Percentiles rank a stretch among this genome's conserved stretches.
These are phyloP conservation scores for Apiotrichum sp. DNA, from an alignment of 1,284 basidiomycete species.

Conservation along the genomic window DNA sequence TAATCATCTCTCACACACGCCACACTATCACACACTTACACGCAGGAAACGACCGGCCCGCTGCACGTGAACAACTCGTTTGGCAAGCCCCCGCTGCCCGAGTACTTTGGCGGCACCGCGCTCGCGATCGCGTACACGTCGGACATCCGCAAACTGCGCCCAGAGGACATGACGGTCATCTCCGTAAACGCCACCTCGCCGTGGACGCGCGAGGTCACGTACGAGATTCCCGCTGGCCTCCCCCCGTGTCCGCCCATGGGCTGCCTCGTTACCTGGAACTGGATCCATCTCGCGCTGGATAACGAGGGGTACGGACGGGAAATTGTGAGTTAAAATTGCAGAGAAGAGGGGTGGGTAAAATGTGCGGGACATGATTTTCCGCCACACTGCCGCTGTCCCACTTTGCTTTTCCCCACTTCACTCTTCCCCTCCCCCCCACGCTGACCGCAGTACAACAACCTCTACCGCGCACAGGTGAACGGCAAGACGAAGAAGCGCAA, in stretches of 20 bases:
- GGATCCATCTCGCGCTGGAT: conserved; percentile 2
- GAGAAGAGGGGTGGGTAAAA: no score
- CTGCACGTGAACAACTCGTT: neutral
- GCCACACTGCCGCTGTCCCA: no score
- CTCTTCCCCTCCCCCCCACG: neutral
- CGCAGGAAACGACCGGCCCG: neutral
- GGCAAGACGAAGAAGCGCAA: conserved; percentile 34
- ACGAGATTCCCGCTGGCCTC: conserved; percentile 46
- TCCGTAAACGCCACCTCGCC: conserved; percentile 57
- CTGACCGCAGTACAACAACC: conserved; percentile 57
- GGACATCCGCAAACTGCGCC: conserved; percentile 46
- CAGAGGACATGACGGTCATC: conserved; percentile 63
- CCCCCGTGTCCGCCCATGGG: conserved; percentile 61
- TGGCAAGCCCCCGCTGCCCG: neutral
- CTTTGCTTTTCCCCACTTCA: neutral
- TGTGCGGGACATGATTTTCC: neutral
- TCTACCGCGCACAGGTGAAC: conserved; percentile 65
- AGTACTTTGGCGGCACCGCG: conserved; percentile 9
- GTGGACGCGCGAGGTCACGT: conserved; percentile 3
- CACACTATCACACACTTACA: neutral
- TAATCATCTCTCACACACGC: neutral
- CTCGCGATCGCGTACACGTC: conserved; percentile 14
- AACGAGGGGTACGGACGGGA: conserved; percentile 15
- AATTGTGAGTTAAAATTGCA: conserved; percentile 7
- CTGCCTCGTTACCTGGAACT: conserved; percentile 60